Base-by-base conservation (phyloP, 805 yeast genomes). In the Starmerella asiatica region DNA sequence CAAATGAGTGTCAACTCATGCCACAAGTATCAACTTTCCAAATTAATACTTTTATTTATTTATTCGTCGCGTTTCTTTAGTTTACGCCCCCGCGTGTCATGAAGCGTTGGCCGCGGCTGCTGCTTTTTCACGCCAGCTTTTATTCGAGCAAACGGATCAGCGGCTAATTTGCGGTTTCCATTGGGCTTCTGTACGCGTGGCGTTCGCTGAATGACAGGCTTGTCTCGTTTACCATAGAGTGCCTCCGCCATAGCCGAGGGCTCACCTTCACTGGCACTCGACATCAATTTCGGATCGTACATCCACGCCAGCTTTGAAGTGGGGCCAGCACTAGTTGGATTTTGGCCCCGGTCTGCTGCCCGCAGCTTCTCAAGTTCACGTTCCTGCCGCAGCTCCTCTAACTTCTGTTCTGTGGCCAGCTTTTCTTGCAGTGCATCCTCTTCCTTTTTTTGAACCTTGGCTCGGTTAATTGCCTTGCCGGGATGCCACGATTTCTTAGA, bases 401-500 rank as follows among this genome's bases (percentile, higher is more conserved):
- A 73, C 23, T 79, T 61, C 50, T 76, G 76, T 44, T 73, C 68
- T 26, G 77, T 73, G 52, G 71, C 70, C 48, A 71, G 70, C 35
- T 76, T 70, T 52, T 82, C 93, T n/a, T 70, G 70, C 5, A 83
- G 61, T 7, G 79, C 75, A 30, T 77, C 77, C 54, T 82, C 85
- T 54, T 91, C 96, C 39, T 65, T 68, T 48, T 75, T 68, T 88
- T 93, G 79, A 27, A 88, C 86, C 53, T 77, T 80, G 48, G 76
- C 77, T 60, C 78, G 84, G 65, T 88, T 88, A 56, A 79, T 81
- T 55, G 81, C 64, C 37, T 83, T 66, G 34, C 79, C 86, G 2
- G 98, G 96, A 58, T 88, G 84, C 98, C 97, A 88, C 45, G 97
- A 88, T 57, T 88, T 88, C 62, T 88, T 80, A 40, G 86, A 60